Conservation (phyloP, 371 early-diverging fungal species). For the Mortierella sp. region DNA sequence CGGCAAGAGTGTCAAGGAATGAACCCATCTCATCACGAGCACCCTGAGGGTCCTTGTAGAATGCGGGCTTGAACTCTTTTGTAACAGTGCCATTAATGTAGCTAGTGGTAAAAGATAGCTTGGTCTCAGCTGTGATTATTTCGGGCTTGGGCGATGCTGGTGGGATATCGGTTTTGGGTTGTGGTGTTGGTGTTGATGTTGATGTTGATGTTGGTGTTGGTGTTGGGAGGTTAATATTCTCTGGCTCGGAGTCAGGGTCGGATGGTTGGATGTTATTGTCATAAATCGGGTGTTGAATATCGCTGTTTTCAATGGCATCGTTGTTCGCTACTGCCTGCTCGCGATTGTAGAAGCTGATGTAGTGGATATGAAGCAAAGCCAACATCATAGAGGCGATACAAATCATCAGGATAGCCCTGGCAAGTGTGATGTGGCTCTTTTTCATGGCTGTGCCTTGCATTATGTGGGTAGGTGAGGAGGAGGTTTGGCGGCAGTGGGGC, state of each 20-base stretch:
- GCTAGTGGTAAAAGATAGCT: slow-evolving; percentile 13
- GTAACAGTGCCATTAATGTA: slow-evolving; percentile 25
- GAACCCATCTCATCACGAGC: slow-evolving; percentile 45
- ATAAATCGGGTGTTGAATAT: not conserved
- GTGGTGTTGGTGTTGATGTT: no score
- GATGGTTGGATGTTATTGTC: not conserved
- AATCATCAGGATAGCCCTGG: slow-evolving; percentile 21
- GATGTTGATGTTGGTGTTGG: not conserved
- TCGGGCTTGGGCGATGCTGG: not conserved
- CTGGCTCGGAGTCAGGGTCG: not conserved
- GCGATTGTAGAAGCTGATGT: slow-evolving; percentile 15
- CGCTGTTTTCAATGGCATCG: not conserved
- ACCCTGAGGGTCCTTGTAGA: slow-evolving; percentile 16
- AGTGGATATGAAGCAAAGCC: slow-evolving; percentile 36
- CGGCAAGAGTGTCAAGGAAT: slow-evolving; percentile 34
- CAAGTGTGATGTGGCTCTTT: slow-evolving; percentile 28
- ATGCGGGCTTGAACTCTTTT: slow-evolving; percentile 41
- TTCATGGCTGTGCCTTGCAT: slow-evolving; percentile 7
- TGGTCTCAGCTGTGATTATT: slow-evolving; percentile 2
- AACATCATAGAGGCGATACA: slow-evolving; percentile 33
- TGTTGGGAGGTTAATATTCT: not conserved
- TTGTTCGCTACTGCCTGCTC: not conserved
- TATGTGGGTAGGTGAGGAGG: not conserved
- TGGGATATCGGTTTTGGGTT: not conserved
- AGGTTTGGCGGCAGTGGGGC: not conserved